Evolutionary conservation across 495 filamentous ascomycete species (phyloP).

Genomic region (Thozetella sp.): DNA sequence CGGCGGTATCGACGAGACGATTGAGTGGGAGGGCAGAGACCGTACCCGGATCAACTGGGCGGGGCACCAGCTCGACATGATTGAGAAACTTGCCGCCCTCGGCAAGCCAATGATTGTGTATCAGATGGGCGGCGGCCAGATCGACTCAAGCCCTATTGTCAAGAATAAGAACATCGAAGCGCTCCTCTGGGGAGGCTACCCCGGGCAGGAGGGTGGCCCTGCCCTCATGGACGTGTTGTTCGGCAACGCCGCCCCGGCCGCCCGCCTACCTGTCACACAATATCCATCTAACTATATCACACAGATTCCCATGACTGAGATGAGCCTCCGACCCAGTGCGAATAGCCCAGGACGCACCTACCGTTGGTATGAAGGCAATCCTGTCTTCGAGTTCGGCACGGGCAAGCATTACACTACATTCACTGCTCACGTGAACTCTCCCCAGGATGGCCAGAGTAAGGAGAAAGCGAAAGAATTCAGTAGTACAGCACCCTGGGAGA

Average conservation of each 20-base stretch:
- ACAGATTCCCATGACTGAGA: constrained; percentile 38
- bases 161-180: constrained; percentile 50
- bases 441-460: constrained; percentile 15
- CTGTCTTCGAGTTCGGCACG: constrained; percentile 49
- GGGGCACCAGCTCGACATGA: constrained; percentile 33
- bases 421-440: constrained; percentile 44
- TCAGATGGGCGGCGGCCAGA: constrained; percentile 51
- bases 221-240: constrained; percentile 53
- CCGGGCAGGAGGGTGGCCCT: constrained; percentile 57
- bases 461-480: constrained; percentile 18
- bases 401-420: constrained; percentile 47
- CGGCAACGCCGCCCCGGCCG: constrained; percentile 54
- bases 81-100: constrained; percentile 28
- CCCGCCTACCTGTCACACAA: constrained; percentile 60
- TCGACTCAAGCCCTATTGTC: constrained; percentile 55
- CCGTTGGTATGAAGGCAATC: constrained; percentile 40
- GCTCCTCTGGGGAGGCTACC: constrained; percentile 53
- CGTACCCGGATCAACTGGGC: constrained; percentile 41
- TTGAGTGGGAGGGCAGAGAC: constrained; percentile 39
- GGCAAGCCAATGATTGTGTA: constrained; percentile 39
- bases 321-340: constrained; percentile 36
- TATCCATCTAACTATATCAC: constrained; percentile 41
- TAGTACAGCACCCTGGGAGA: constrained; percentile 12
- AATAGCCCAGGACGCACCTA: constrained; percentile 43
- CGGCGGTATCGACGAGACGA: constrained; percentile 38